Evolutionary conservation across 2,329 filamentous ascomycete genomes (phyloP).

Genomic region (Camptophora hylomeconis): DNA sequence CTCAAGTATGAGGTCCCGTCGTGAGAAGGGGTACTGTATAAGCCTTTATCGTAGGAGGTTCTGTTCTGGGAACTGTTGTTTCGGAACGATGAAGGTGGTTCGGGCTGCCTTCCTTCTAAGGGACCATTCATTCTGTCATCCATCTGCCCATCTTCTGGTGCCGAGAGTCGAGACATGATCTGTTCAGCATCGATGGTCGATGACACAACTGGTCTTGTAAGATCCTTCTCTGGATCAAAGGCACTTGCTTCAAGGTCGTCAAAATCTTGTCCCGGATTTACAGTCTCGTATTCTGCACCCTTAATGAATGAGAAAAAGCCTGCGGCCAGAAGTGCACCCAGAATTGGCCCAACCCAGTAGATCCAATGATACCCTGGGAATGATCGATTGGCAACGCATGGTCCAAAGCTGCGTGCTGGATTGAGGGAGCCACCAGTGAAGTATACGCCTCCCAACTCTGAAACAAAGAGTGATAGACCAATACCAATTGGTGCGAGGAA

Average conservation of each 20-base stretch:
- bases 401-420: constrained; percentile 35
- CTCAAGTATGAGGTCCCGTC: too few relatives aligned
- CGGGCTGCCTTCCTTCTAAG: too few relatives aligned
- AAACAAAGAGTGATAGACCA: constrained; percentile 56
- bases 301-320: constrained; percentile 38
- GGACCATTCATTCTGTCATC: too few relatives aligned
- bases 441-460: constrained; percentile 37
- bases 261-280: constrained; percentile 41
- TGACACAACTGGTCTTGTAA: constrained; percentile 14
- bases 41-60: too few relatives aligned
- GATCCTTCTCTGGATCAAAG: constrained; percentile 14
- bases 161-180: too few relatives aligned
- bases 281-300: constrained; percentile 29
- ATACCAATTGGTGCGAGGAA: constrained; percentile 61
- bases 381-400: constrained; percentile 30
- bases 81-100: too few relatives aligned
- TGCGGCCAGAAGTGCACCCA: constrained; percentile 34
- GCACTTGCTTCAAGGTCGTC: constrained; percentile 17
- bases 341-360: constrained; percentile 35
- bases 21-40: too few relatives aligned
- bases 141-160: too few relatives aligned
- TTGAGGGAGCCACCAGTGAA: constrained; percentile 37
- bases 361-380: constrained; percentile 35
- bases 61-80: too few relatives aligned
- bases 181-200: constrained; percentile 13